Evolutionary conservation across 306 rosid species (phyloP).

Genomic region (Herpetospermum pedunculosum): DNA sequence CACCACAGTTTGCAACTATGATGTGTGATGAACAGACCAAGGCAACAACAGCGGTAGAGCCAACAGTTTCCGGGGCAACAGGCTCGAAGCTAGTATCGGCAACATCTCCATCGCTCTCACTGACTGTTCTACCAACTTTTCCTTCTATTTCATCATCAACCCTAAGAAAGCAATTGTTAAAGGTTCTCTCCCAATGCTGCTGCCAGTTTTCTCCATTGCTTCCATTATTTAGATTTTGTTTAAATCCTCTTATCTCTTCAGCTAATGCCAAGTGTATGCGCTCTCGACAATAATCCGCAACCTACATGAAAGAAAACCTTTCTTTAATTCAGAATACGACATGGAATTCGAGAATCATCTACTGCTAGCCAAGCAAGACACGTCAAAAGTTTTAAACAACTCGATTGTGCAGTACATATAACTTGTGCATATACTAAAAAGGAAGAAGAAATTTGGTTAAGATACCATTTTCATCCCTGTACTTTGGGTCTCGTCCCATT

Average conservation of each 20-base stretch:
- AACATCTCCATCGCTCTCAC: constrained; percentile 12
- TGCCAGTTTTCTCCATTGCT: constrained; percentile 19
- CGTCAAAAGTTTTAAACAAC: neutral
- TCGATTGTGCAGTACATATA: neutral
- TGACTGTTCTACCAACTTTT: constrained; percentile 14
- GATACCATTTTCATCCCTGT: no score
- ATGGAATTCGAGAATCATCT: neutral
- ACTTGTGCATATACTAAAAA: neutral
- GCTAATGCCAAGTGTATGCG: constrained; percentile 42
- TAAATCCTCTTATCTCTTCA: constrained; percentile 26
- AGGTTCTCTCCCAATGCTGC: constrained; percentile 33
- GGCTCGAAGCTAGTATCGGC: constrained; percentile 16
- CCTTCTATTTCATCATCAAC: constrained; percentile 50
- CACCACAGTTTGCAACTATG: constrained; percentile 52
- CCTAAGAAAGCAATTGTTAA: constrained; percentile 28
- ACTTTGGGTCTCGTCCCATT: no score
- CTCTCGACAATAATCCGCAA: constrained; percentile 43
- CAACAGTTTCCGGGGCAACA: constrained; percentile 47
- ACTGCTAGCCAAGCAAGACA: neutral
- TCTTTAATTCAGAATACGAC: constrained; percentile 8
- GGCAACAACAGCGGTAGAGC: constrained; percentile 49
- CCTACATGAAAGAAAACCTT: constrained; percentile 20
- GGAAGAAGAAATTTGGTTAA: no score
- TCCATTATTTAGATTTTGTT: constrained; percentile 17
- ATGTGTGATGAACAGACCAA: constrained; percentile 42